Conservation (phyloP, 2,329 filamentous ascomycete species). For the Aspergillus melleus region DNA sequence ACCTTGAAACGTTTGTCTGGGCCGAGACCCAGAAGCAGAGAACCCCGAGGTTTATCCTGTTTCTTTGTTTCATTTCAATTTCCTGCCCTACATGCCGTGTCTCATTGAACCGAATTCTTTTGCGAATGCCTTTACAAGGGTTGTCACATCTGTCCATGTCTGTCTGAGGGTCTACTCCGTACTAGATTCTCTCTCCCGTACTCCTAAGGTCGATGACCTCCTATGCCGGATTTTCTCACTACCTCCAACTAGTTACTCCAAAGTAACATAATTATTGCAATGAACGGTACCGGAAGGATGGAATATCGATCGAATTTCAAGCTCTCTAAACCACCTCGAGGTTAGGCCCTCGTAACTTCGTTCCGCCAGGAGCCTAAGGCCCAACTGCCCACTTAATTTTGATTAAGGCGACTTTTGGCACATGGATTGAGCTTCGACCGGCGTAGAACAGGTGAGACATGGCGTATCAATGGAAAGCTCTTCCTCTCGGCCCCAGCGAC, state of each 20-base stretch:
- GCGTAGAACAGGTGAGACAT: constrained; percentile 26
- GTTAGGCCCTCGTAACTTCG: background rate
- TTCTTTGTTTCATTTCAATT: background rate
- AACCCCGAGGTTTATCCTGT: background rate
- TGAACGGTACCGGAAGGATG: background rate
- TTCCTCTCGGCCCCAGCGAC: constrained; percentile 12
- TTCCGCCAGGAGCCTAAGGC: background rate
- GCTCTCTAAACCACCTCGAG: background rate
- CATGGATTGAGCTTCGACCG: constrained; percentile 1
- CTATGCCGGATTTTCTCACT: background rate
- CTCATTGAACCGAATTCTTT: too few relatives aligned
- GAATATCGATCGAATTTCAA: background rate
- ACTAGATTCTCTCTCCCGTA: too few relatives aligned
- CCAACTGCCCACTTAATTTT: constrained; percentile 8
- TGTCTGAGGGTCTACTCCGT: too few relatives aligned
- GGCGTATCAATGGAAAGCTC: constrained; percentile 11
- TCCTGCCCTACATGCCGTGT: too few relatives aligned
- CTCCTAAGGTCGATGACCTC: too few relatives aligned
- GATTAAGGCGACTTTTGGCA: background rate
- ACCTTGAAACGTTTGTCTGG: too few relatives aligned
- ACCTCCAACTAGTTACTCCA: too few relatives aligned
- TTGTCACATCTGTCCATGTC: too few relatives aligned
- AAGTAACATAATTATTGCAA: background rate
- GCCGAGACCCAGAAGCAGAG: too few relatives aligned
- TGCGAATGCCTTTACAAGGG: too few relatives aligned